These are phyloP conservation scores for Ophiosphaerella narmari DNA, from an alignment of 2,329 filamentous ascomycete species.

Conservation along the genomic window DNA sequence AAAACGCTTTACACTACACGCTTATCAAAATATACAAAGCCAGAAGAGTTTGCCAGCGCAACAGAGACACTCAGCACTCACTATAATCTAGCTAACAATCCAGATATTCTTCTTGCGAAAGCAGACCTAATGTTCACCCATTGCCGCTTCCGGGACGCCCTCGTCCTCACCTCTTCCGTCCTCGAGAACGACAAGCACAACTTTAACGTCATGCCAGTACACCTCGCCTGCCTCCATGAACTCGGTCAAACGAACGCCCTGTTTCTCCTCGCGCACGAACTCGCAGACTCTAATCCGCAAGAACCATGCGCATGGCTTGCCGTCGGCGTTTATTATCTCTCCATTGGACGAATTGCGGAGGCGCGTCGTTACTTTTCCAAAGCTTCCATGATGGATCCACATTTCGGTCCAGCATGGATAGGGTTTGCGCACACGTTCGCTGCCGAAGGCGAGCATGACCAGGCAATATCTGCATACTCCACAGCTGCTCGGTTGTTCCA, in stretches of 20 bases:
- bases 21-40: conserved; percentile 92
- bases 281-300: conserved; percentile 88
- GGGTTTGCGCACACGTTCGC: conserved; percentile 98
- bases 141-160: conserved; percentile 86
- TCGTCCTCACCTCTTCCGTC: conserved; percentile 81
- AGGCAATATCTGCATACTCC: conserved; percentile 96
- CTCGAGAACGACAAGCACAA: conserved; percentile 86
- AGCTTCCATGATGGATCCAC: conserved; percentile 94
- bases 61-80: conserved; percentile 92
- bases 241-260: conserved; percentile 84
- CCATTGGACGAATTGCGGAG: conserved; percentile 87
- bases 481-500: conserved; percentile 94
- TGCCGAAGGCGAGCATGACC: conserved; percentile 95
- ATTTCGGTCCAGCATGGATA: conserved; percentile 98
- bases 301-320: conserved; percentile 93
- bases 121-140: conserved; percentile 94
- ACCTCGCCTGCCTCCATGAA: conserved; percentile 89
- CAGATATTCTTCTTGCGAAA: conserved; percentile 86
- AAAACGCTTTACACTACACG: conserved; percentile 96
- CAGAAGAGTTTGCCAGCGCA: conserved; percentile 78
- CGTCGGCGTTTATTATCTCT: conserved; percentile 92
- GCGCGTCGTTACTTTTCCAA: conserved; percentile 96
- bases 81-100: conserved; percentile 83
- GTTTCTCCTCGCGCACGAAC: conserved; percentile 88
- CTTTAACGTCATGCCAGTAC: conserved; percentile 84